A percentile compares a stretch with the other conserved stretches of the same genome.
phyloP scores from a whole-genome alignment of 805 yeast species.

The Lipomyces starkeyi region DNA sequence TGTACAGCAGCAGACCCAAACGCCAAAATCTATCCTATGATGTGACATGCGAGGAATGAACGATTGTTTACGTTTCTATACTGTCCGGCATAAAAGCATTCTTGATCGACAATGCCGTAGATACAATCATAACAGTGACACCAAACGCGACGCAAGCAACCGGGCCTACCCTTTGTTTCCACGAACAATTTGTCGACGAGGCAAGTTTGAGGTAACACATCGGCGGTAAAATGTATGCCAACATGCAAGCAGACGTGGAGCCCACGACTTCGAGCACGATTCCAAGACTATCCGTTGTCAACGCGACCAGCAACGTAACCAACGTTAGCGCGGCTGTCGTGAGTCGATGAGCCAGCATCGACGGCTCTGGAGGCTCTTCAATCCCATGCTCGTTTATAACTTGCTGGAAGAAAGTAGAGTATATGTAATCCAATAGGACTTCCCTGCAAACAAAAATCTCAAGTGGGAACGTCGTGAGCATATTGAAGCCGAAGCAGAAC shows the following conservation, averaged over 20 bases:
- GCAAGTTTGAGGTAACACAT: slow-evolving; percentile 76
- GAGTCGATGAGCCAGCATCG: slow-evolving; percentile 54
- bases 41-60: background rate
- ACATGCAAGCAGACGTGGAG: slow-evolving; percentile 86
- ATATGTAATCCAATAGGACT: slow-evolving; percentile 69
- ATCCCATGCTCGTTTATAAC: background rate
- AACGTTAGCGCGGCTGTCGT: slow-evolving; percentile 71
- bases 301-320: slow-evolving; percentile 73
- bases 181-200: slow-evolving; percentile 36
- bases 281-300: slow-evolving; percentile 84
- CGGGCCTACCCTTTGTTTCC: slow-evolving; percentile 58
- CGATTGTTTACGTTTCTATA: background rate
- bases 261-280: slow-evolving; percentile 89
- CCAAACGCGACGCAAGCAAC: slow-evolving; percentile 74
- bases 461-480: slow-evolving; percentile 89
- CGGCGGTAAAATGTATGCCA: slow-evolving; percentile 94
- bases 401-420: slow-evolving; percentile 20
- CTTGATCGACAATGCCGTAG: slow-evolving; percentile 48
- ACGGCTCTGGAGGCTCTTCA: slow-evolving; percentile 14
- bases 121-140: slow-evolving; percentile 72
- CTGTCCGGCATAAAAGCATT: slow-evolving; percentile 10
- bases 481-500: slow-evolving; percentile 87
- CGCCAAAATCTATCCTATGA: background rate
- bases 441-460: slow-evolving; percentile 91
- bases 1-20: background rate